Percentiles rank a stretch among this genome's conserved stretches.
Evolutionary conservation across 2,329 filamentous ascomycete species (phyloP).

Genomic region (Pseudocercospora macadamiae): DNA sequence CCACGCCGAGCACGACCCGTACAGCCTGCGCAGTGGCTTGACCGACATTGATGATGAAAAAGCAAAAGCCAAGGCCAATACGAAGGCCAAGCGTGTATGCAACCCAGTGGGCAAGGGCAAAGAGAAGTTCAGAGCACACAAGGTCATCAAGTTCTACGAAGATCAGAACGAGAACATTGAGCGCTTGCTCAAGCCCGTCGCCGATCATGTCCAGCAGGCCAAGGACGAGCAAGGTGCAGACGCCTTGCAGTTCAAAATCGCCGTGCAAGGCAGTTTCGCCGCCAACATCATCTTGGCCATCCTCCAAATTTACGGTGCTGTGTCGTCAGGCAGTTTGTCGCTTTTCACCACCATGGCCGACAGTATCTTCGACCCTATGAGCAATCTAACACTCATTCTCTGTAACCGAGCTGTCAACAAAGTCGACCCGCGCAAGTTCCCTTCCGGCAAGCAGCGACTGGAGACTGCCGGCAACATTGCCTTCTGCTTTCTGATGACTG

Average conservation of each 20-base stretch:
- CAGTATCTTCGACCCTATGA: constrained; percentile 80
- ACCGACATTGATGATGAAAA: constrained; percentile 78
- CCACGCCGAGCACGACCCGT: constrained; percentile 73
- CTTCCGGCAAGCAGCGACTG: constrained; percentile 88
- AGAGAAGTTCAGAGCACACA: constrained; percentile 52
- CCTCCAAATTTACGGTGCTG: constrained; percentile 86
- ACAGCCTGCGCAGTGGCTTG: constrained; percentile 73
- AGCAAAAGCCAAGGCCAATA: constrained; percentile 73
- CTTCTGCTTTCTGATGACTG: constrained; percentile 94
- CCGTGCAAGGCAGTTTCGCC: constrained; percentile 68
- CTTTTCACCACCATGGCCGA: constrained; percentile 98
- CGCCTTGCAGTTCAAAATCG: constrained; percentile 73
- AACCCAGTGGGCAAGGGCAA: constrained; percentile 48
- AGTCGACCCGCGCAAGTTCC: constrained; percentile 84
- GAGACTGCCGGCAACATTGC: constrained; percentile 95
- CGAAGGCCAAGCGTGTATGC: constrained; percentile 68
- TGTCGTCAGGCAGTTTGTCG: constrained; percentile 85
- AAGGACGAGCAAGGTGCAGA: constrained; percentile 79
- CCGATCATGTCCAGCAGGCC: constrained; percentile 83
- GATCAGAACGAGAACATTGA: constrained; percentile 92
- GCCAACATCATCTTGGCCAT: constrained; percentile 79
- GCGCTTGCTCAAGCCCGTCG: constrained; percentile 85
- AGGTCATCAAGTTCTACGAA: constrained; percentile 81
- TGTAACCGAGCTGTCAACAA: constrained; percentile 84
- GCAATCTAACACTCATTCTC: constrained; percentile 83